phyloP scores from a whole-genome alignment of 164 flowering plant species.

The Vitis labrusca region DNA sequence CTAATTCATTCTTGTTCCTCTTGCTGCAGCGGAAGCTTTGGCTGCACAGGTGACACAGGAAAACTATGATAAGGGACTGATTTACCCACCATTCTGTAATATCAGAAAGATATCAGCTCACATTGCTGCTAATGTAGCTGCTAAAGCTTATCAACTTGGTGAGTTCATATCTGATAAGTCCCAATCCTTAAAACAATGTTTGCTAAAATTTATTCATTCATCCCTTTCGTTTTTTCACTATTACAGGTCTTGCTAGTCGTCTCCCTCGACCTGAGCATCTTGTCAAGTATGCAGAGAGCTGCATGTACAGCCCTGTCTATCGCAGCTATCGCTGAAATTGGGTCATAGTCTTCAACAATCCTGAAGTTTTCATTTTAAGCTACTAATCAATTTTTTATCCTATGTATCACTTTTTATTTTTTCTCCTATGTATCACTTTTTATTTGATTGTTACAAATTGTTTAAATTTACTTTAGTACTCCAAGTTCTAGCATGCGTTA shows the following conservation, averaged over 20 bases:
- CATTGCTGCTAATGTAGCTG: conserved; percentile 73
- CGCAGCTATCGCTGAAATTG: conserved; percentile 41
- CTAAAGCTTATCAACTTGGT: conserved; percentile 71
- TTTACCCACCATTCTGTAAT: conserved; percentile 64
- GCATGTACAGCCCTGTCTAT: conserved; percentile 74
- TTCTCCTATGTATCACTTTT: neutral
- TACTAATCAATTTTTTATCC: neutral
- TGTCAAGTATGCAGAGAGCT: conserved; percentile 61
- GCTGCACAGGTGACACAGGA: conserved; percentile 54
- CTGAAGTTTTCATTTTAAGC: conserved; percentile 2
- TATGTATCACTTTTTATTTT: neutral
- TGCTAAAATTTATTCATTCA: neutral
- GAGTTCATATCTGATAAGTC: conserved; percentile 8
- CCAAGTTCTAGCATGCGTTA: no score
- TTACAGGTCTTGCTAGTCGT: conserved; percentile 58
- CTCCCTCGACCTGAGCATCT: conserved; percentile 63
- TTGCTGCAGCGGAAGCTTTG: conserved; percentile 64
- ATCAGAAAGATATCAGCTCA: conserved; percentile 68
- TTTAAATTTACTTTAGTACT: neutral
- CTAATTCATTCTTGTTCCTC: neutral
- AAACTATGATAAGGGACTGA: conserved; percentile 51
- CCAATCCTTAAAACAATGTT: neutral
- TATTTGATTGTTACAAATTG: neutral
- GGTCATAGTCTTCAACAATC: neutral
- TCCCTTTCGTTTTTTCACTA: neutral